Conservation (phyloP, 1,284 basidiomycete species). For the Sanghuangporus sanghuang region DNA sequence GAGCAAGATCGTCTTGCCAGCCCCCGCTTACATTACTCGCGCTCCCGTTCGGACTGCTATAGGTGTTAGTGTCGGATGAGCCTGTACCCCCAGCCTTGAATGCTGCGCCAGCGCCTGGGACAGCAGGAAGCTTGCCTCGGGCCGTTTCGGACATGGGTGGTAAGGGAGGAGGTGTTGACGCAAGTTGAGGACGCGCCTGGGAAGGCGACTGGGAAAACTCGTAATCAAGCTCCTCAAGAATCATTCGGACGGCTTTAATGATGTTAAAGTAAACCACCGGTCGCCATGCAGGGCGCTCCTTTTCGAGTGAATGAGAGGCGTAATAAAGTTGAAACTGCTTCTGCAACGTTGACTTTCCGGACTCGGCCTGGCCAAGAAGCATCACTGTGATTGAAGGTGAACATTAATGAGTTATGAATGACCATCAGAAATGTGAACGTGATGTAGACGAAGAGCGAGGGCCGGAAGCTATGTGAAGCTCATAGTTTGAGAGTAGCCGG, state of each 20-base stretch:
- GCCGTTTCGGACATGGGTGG: constrained; percentile 14
- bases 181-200: constrained; percentile 16
- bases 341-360: constrained; percentile 73
- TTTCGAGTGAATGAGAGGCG: constrained; percentile 60
- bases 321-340: constrained; percentile 81
- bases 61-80: neutral
- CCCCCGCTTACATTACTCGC: constrained; percentile 2
- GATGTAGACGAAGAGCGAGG: neutral
- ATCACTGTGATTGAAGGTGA: constrained; percentile 26
- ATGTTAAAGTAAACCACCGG: constrained; percentile 78
- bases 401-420: neutral
- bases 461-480: neutral
- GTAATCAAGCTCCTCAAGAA: constrained; percentile 66
- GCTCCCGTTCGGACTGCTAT: neutral
- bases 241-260: constrained; percentile 70
- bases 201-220: constrained; percentile 36
- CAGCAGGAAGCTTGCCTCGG: constrained; percentile 15
- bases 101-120: constrained; percentile 7
- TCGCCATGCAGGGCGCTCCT: constrained; percentile 67
- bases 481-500: neutral
- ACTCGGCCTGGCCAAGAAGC: constrained; percentile 74
- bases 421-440: neutral
- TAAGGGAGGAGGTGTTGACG: constrained; percentile 26
- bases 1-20: constrained; percentile 43
- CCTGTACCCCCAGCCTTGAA: neutral